phyloP scores from a whole-genome alignment of 2,329 filamentous ascomycete genomes.

The Zelopaecilomyces penicillatus region DNA sequence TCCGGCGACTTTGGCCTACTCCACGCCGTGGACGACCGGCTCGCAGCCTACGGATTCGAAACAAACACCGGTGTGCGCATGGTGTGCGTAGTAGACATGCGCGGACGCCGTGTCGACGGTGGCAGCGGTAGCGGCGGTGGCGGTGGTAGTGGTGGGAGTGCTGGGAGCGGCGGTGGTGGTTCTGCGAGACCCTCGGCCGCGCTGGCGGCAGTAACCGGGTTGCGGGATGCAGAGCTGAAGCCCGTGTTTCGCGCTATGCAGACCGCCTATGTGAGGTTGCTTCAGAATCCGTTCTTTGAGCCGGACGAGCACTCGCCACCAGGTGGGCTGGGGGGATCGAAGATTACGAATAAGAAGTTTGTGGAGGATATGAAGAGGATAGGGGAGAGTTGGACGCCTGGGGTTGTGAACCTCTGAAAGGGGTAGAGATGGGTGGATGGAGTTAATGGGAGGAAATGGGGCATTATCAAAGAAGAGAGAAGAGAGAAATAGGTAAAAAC shows the following conservation, averaged over 20 bases:
- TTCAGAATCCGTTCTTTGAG: slow-evolving; percentile 92
- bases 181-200: slow-evolving; percentile 5
- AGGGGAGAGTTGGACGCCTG: slow-evolving; percentile 76
- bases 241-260: slow-evolving; percentile 88
- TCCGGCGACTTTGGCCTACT: slow-evolving; percentile 86
- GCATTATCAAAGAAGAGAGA: background rate
- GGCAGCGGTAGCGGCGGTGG: slow-evolving; percentile 6
- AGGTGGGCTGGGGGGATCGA: slow-evolving; percentile 46
- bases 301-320: slow-evolving; percentile 72
- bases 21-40: slow-evolving; percentile 85
- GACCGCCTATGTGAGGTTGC: slow-evolving; percentile 76
- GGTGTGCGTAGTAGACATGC: slow-evolving; percentile 84
- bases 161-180: background rate
- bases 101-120: slow-evolving; percentile 51
- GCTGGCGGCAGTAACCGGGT: slow-evolving; percentile 45
- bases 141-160: slow-evolving; percentile 5
- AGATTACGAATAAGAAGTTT: slow-evolving; percentile 77
- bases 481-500: background rate
- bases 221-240: slow-evolving; percentile 82
- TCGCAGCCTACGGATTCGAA: slow-evolving; percentile 91
- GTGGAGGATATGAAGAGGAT: slow-evolving; percentile 75
- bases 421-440: background rate
- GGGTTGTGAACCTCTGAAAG: slow-evolving; percentile 50
- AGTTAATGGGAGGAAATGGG: background rate
- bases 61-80: slow-evolving; percentile 93